Evolutionary conservation across 164 flowering plant species (phyloP).

Genomic region (Chimonanthus salicifolius): DNA sequence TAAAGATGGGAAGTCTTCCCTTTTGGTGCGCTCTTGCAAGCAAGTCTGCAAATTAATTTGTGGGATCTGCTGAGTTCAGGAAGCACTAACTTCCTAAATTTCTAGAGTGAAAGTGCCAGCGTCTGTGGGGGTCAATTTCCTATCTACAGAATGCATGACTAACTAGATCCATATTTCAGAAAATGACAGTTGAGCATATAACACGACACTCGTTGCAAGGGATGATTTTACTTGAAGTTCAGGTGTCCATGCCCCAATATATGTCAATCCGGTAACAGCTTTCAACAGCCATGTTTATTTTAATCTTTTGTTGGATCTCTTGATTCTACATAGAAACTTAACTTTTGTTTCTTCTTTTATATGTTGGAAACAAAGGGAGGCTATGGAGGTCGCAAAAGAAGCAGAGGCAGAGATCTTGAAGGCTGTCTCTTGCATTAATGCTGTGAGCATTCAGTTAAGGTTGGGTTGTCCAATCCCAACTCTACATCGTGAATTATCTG

Average conservation of each 20-base stretch:
- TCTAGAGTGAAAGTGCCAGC: too few relatives aligned
- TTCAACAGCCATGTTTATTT: background rate
- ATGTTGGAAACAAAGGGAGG: slow-evolving; percentile 43
- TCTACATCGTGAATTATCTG: slow-evolving; percentile 9
- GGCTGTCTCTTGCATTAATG: slow-evolving; percentile 30
- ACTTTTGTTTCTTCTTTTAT: background rate
- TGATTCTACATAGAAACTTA: background rate
- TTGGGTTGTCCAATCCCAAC: slow-evolving; percentile 40
- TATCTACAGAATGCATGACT: background rate
- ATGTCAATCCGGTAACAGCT: slow-evolving; percentile 46
- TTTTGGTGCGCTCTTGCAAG: background rate
- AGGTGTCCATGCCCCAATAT: slow-evolving; percentile 67
- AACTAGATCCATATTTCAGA: slow-evolving; percentile 34
- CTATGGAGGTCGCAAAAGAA: slow-evolving; percentile 53
- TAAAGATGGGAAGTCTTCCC: background rate
- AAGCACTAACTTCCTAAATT: too few relatives aligned
- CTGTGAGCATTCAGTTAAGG: slow-evolving; percentile 54
- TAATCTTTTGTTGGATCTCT: background rate
- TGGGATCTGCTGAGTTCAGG: too few relatives aligned
- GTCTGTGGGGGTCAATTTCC: background rate
- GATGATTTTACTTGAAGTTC: slow-evolving; percentile 55
- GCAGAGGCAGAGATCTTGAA: slow-evolving; percentile 57
- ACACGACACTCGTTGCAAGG: slow-evolving; percentile 66
- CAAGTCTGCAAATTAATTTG: too few relatives aligned
- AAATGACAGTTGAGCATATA: slow-evolving; percentile 51